These are phyloP conservation scores for Thuidium tamariscinum DNA, from an alignment of 225 moss, liverwort and hornwort species.

Conservation along the genomic window DNA sequence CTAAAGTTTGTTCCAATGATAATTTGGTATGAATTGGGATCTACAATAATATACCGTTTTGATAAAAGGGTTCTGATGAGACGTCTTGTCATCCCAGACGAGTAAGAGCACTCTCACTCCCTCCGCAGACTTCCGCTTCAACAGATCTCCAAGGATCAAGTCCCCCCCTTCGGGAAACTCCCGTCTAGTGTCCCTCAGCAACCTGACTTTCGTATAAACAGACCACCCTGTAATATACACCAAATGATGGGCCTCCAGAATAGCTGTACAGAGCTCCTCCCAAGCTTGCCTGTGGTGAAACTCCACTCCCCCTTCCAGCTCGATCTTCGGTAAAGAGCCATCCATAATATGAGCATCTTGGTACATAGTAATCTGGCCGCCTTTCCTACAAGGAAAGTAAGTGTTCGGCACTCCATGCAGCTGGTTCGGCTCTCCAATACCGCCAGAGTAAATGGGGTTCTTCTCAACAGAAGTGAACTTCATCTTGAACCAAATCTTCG, in stretches of 20 bases:
- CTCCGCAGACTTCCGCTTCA: slow-evolving; percentile 78
- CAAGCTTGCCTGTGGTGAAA: slow-evolving; percentile 60
- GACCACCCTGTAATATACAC: slow-evolving; percentile 92
- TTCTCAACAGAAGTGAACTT: slow-evolving; percentile 42
- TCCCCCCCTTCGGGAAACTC: slow-evolving; percentile 47
- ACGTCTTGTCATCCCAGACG: slow-evolving; percentile 92
- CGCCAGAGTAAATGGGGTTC: slow-evolving; percentile 36
- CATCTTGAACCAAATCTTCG: slow-evolving; percentile 32
- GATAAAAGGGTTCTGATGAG: slow-evolving; percentile 47
- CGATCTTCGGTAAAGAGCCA: slow-evolving; percentile 47
- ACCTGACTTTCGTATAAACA: slow-evolving; percentile 51
- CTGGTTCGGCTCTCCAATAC: slow-evolving; percentile 56
- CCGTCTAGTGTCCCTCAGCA: slow-evolving; percentile 56
- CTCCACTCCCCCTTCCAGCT: slow-evolving; percentile 42
- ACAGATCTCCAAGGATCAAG: slow-evolving; percentile 65
- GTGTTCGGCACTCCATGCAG: slow-evolving; percentile 61
- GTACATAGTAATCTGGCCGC: slow-evolving; percentile 43
- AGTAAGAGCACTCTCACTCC: slow-evolving; percentile 80
- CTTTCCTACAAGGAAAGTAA: slow-evolving; percentile 72
- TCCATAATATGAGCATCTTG: slow-evolving; percentile 85
- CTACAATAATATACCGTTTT: slow-evolving; percentile 29
- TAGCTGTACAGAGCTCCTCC: slow-evolving; percentile 72
- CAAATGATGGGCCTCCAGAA: slow-evolving; percentile 77
- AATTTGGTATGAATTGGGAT: background rate
- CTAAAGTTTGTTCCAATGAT: background rate